Evolutionary conservation across 106 monocot genomes (phyloP).

Genomic region (Apostasia ramifera): DNA sequence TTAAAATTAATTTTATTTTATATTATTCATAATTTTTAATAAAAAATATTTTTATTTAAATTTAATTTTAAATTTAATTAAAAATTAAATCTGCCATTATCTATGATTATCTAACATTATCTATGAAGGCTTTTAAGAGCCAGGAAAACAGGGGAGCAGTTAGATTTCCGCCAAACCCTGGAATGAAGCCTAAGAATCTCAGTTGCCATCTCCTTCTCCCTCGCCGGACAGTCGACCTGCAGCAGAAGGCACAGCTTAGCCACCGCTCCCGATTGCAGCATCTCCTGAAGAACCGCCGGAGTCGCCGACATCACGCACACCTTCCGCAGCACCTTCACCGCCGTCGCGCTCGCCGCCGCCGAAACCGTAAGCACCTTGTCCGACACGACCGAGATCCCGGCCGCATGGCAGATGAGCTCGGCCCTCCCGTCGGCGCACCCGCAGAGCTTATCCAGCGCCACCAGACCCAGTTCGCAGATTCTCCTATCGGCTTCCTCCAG

Average conservation of each 20-base stretch:
- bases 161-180: slow-evolving; percentile 42
- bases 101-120: no score
- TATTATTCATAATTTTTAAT: no score
- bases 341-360: slow-evolving; percentile 34
- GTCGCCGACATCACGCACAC: slow-evolving; percentile 33
- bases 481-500: slow-evolving; percentile 32
- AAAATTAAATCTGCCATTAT: no score
- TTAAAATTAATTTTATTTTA: no score
- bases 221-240: slow-evolving; percentile 31
- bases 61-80: no score
- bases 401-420: slow-evolving; percentile 45
- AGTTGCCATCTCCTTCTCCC: slow-evolving; percentile 47
- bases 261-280: slow-evolving; percentile 56
- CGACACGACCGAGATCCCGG: slow-evolving; percentile 54
- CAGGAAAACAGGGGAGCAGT: slow-evolving; percentile 20
- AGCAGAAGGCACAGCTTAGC: slow-evolving; percentile 43
- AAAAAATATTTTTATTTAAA: no score
- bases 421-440: slow-evolving; percentile 67
- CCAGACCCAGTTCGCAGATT: slow-evolving; percentile 36
- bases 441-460: slow-evolving; percentile 42
- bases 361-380: slow-evolving; percentile 60
- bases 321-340: slow-evolving; percentile 44
- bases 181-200: slow-evolving; percentile 51
- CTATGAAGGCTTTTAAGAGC: background rate
- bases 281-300: slow-evolving; percentile 45